Percentiles rank a stretch among this genome's conserved stretches.
These are phyloP conservation scores for Daldinia grandis DNA, from an alignment of 495 filamentous ascomycete genomes.

Conservation along the genomic window DNA sequence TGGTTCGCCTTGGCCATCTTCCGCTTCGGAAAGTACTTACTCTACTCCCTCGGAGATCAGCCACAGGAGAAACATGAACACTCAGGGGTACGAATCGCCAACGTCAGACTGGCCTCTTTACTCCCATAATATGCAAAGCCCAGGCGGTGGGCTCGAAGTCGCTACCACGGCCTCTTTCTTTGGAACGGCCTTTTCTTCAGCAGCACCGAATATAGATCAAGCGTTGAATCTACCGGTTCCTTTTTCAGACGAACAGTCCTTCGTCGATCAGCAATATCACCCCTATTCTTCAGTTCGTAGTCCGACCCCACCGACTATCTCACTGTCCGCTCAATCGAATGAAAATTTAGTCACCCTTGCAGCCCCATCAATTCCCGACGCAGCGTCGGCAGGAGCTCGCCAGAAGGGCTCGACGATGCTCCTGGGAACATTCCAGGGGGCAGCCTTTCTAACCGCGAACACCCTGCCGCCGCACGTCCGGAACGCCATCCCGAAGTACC, in stretches of 20 bases:
- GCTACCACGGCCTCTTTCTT: slow-evolving; percentile 39
- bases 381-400: slow-evolving; percentile 42
- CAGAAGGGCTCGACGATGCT: slow-evolving; percentile 47
- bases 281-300: slow-evolving; percentile 52
- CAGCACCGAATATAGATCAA: slow-evolving; percentile 32
- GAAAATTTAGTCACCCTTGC: slow-evolving; percentile 52
- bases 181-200: slow-evolving; percentile 28
- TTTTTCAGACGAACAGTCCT: slow-evolving; percentile 37
- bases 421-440: slow-evolving; percentile 44
- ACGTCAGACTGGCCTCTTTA: slow-evolving; percentile 33
- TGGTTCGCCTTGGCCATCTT: slow-evolving; percentile 59
- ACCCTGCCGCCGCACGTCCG: slow-evolving; percentile 47
- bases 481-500: slow-evolving; percentile 50
- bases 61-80: slow-evolving; percentile 25
- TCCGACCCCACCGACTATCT: slow-evolving; percentile 52
- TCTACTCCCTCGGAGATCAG: slow-evolving; percentile 58
- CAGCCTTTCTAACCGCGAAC: slow-evolving; percentile 45
- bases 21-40: slow-evolving; percentile 58
- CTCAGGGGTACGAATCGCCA: slow-evolving; percentile 36
- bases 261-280: slow-evolving; percentile 39
- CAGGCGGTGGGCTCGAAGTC: slow-evolving; percentile 41
- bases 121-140: slow-evolving; percentile 39
- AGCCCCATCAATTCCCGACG: slow-evolving; percentile 39
- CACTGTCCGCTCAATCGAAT: slow-evolving; percentile 50
- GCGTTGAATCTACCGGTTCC: slow-evolving; percentile 38